These are phyloP conservation scores for Yamadazyma conglobata DNA, from an alignment of 1,139 yeast species.

Conservation along the genomic window DNA sequence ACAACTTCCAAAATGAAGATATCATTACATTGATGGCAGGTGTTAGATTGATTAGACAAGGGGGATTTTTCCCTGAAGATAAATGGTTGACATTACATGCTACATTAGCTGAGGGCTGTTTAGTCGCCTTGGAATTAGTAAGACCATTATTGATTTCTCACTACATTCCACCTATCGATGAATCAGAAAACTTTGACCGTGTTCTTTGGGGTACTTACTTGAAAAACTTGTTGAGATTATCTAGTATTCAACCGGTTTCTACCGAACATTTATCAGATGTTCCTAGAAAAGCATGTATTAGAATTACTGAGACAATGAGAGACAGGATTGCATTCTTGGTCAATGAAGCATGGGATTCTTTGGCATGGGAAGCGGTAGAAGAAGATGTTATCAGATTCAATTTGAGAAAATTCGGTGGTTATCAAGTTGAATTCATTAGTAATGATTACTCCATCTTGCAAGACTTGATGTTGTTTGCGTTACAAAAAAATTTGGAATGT, in stretches of 20 bases:
- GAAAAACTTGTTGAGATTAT: conserved; percentile 51
- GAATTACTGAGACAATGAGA: conserved; percentile 63
- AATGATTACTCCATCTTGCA: conserved; percentile 59
- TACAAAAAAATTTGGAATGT: conserved; percentile 64
- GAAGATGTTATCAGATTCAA: conserved; percentile 63
- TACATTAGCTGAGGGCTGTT: conserved; percentile 56
- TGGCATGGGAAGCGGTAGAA: conserved; percentile 65
- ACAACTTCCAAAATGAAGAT: conserved; percentile 39
- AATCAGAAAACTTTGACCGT: conserved; percentile 49
- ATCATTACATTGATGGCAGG: conserved; percentile 49
- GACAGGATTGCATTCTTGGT: conserved; percentile 55
- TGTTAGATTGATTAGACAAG: conserved; percentile 54
- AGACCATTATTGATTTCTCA: conserved; percentile 51
- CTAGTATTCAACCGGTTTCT: conserved; percentile 56
- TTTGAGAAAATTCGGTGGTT: conserved; percentile 63
- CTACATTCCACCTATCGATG: conserved; percentile 53
- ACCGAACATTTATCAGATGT: conserved; percentile 65
- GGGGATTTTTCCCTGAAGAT: conserved; percentile 60
- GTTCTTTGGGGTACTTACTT: conserved; percentile 66
- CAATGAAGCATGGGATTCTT: conserved; percentile 65
- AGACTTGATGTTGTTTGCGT: conserved; percentile 63
- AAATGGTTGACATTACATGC: conserved; percentile 72
- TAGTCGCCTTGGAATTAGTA: conserved; percentile 55
- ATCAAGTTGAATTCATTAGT: conserved; percentile 64
- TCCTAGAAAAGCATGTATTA: conserved; percentile 68